Evolutionary conservation across 2,329 filamentous ascomycete species (phyloP).

Genomic region (Claviceps lovelessii): DNA sequence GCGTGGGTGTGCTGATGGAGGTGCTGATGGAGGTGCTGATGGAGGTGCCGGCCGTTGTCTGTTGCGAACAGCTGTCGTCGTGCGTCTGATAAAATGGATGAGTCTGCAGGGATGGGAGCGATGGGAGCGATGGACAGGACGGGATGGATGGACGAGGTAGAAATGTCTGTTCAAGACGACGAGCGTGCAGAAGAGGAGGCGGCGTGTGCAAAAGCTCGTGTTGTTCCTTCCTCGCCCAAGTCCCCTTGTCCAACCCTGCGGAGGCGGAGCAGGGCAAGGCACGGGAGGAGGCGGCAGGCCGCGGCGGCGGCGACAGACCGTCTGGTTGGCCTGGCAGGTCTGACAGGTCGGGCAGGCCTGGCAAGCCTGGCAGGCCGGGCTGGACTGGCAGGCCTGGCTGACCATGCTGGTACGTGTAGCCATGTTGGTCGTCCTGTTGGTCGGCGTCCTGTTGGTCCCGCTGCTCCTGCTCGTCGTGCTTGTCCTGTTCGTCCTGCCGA

Average conservation of each 20-base stretch:
- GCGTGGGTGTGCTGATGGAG: slow-evolving; percentile 9
- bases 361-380: too few species aligned
- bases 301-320: not conserved
- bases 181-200: slow-evolving; percentile 11
- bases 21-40: too few species aligned
- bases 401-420: too few species aligned
- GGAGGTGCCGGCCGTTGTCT: not conserved
- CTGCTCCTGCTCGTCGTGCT: not conserved
- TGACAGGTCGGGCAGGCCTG: too few species aligned
- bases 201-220: slow-evolving; percentile 6
- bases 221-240: not conserved
- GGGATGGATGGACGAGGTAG: slow-evolving; percentile 20
- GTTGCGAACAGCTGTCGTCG: not conserved
- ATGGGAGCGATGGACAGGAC: slow-evolving; percentile 15
- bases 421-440: too few species aligned
- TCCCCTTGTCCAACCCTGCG: not conserved
- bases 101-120: slow-evolving; percentile 12
- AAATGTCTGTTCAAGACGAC: slow-evolving; percentile 8
- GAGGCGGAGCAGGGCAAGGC: not conserved
- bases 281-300: not conserved
- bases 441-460: not conserved
- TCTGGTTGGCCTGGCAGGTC: not conserved
- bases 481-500: slow-evolving; percentile 3
- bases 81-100: not conserved
- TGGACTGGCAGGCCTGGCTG: too few species aligned